A percentile compares a stretch with the other conserved stretches of the same genome.
Conservation (phyloP, 148 eudicot species). For the Suaeda aralocaspica region DNA sequence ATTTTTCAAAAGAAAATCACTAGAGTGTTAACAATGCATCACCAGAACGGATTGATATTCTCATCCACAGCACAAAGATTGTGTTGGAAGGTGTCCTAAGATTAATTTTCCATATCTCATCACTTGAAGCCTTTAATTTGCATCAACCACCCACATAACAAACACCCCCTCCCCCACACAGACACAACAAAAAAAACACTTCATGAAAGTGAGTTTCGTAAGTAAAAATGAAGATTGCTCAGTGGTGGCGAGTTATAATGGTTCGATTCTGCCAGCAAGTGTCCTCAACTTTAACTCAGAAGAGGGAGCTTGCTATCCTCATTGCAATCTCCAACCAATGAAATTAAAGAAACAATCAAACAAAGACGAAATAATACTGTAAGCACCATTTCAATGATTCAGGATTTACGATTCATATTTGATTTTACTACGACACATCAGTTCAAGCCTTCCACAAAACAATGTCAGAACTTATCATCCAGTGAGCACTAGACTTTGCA, state of each 20-base stretch:
- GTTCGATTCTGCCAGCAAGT: slow-evolving; percentile 47
- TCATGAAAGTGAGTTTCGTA: no score
- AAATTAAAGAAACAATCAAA: no score
- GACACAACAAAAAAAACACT: no score
- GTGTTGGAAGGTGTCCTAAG: slow-evolving; percentile 44
- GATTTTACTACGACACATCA: no score
- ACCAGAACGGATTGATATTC: slow-evolving; percentile 28
- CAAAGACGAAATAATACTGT: no score
- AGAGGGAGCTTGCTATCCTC: slow-evolving; percentile 45
- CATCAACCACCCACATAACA: no score
- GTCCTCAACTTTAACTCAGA: slow-evolving; percentile 35
- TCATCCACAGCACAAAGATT: slow-evolving; percentile 33
- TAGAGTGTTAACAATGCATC: not conserved
- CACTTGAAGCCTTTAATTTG: slow-evolving; percentile 17
- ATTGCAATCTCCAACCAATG: slow-evolving; percentile 30
- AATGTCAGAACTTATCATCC: no score
- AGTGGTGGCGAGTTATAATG: slow-evolving; percentile 30
- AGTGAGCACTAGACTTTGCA: no score
- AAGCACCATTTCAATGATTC: no score
- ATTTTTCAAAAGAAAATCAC: not conserved
- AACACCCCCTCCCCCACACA: no score
- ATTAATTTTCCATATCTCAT: slow-evolving; percentile 24
- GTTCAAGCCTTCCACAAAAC: no score
- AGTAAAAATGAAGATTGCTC: slow-evolving; percentile 27
- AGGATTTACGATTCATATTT: no score